These are phyloP conservation scores for Picochlorum sp. DNA, from an alignment of 139 green algal genomes.

Conservation along the genomic window DNA sequence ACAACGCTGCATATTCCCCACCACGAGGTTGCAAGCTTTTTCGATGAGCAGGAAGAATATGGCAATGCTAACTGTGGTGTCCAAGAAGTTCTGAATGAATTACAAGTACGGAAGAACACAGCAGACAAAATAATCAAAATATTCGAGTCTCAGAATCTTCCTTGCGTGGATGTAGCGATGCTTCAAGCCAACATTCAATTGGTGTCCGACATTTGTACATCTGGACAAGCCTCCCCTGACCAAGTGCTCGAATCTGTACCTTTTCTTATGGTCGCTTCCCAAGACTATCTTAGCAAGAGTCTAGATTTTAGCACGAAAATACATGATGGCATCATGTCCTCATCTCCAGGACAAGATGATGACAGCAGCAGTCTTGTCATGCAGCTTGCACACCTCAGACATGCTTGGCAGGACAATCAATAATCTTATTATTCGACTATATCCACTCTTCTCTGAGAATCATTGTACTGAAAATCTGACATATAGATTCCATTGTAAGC, in stretches of 20 bases:
- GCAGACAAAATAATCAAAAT: too few species aligned
- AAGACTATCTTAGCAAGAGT: conserved; percentile 1
- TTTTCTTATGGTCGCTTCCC: not conserved
- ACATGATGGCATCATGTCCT: not conserved
- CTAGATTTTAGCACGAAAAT: not conserved
- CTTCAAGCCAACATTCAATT: not conserved
- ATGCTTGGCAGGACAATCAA: conserved; percentile 8
- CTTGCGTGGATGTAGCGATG: not conserved
- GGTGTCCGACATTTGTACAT: not conserved
- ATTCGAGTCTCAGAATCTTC: too few species aligned
- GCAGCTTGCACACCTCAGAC: conserved; percentile 5
- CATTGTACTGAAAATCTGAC: not conserved
- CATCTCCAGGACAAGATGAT: not conserved
- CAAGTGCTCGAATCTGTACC: conserved; percentile 4
- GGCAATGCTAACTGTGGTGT: not conserved
- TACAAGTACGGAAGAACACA: too few species aligned
- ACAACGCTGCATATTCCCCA: not conserved
- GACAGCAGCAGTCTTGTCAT: not conserved
- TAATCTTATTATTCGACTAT: not conserved
- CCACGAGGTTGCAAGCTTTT: conserved; percentile 1
- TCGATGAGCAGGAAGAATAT: conserved; percentile 7
- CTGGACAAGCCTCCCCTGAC: not conserved
- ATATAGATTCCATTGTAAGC: not conserved
- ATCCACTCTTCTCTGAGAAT: not conserved
- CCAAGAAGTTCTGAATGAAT: too few species aligned